phyloP scores from a whole-genome alignment of 2,329 filamentous ascomycete genomes.

The Helicocarpus griseus region DNA sequence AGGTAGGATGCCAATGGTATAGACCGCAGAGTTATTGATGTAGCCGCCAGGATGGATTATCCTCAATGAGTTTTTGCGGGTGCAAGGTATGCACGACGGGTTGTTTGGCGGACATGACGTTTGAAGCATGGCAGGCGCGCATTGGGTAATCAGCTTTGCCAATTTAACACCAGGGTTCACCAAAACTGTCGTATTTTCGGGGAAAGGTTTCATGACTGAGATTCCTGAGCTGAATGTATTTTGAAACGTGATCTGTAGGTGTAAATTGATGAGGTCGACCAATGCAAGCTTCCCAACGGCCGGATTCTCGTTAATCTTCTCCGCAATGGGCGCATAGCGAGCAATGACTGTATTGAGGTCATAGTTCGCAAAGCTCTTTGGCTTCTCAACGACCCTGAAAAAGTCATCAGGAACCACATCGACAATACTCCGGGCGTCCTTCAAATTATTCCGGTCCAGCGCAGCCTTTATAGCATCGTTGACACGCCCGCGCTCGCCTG shows the following conservation, averaged over 20 bases:
- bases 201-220: constrained; percentile 68
- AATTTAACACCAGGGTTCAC: constrained; percentile 61
- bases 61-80: constrained; percentile 52
- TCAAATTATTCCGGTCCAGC: constrained; percentile 46
- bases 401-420: constrained; percentile 49
- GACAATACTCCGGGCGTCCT: constrained; percentile 53
- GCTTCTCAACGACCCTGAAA: constrained; percentile 57
- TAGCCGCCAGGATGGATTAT: constrained; percentile 59
- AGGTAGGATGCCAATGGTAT: constrained; percentile 77
- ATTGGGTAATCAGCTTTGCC: constrained; percentile 65
- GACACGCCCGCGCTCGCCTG: constrained; percentile 57
- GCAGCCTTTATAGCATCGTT: constrained; percentile 53
- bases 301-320: constrained; percentile 48
- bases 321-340: constrained; percentile 58
- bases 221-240: constrained; percentile 68
- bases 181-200: constrained; percentile 63
- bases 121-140: constrained; percentile 62
- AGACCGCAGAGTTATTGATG: constrained; percentile 61
- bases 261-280: constrained; percentile 67
- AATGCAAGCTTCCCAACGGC: constrained; percentile 56
- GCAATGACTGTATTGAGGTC: constrained; percentile 50
- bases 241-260: constrained; percentile 80
- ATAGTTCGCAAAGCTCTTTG: constrained; percentile 69
- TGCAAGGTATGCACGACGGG: constrained; percentile 64
- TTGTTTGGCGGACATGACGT: constrained; percentile 76